Evolutionary conservation across 1,284 basidiomycete genomes (phyloP).

Genomic region (Golubevia sp.): DNA sequence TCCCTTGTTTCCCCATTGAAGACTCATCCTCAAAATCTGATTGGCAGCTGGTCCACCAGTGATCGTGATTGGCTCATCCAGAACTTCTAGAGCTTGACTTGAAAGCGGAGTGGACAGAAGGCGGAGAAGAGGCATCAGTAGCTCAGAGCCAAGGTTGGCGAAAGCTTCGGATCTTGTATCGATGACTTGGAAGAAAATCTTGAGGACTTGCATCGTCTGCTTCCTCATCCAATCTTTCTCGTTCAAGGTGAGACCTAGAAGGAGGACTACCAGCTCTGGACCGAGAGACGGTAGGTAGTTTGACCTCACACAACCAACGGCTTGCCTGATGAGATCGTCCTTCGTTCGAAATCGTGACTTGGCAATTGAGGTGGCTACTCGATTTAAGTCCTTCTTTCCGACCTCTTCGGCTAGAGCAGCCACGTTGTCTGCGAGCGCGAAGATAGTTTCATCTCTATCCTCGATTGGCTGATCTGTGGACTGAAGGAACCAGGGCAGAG

Average conservation of each 20-base stretch:
- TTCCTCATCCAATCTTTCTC: constrained; percentile 79
- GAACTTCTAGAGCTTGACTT: constrained; percentile 81
- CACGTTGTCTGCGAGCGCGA: constrained; percentile 77
- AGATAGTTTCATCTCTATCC: constrained; percentile 69
- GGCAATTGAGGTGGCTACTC: constrained; percentile 86
- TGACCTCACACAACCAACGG: constrained; percentile 80
- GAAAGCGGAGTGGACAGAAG: constrained; percentile 84
- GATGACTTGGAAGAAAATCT: constrained; percentile 82
- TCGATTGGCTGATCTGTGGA: constrained; percentile 71
- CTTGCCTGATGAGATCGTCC: constrained; percentile 91
- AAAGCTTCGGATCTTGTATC: constrained; percentile 74
- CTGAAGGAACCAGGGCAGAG: constrained; percentile 86
- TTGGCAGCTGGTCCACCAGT: constrained; percentile 75
- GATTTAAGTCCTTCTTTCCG: constrained; percentile 75
- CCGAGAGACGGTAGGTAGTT: constrained; percentile 71
- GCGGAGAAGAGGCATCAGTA: constrained; percentile 85
- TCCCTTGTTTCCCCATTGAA: constrained; percentile 29
- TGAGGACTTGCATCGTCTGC: constrained; percentile 83
- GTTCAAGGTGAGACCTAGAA: constrained; percentile 86
- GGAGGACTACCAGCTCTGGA: constrained; percentile 78
- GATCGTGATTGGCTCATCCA: constrained; percentile 83
- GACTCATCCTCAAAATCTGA: constrained; percentile 82
- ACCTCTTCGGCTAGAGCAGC: constrained; percentile 74
- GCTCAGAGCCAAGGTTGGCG: constrained; percentile 77
- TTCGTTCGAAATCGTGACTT: constrained; percentile 86